Evolutionary conservation across 2,329 filamentous ascomycete species (phyloP), one percentile per base, ranked within the genome.

Genomic region (Fusarium pseudonygamai): DNA sequence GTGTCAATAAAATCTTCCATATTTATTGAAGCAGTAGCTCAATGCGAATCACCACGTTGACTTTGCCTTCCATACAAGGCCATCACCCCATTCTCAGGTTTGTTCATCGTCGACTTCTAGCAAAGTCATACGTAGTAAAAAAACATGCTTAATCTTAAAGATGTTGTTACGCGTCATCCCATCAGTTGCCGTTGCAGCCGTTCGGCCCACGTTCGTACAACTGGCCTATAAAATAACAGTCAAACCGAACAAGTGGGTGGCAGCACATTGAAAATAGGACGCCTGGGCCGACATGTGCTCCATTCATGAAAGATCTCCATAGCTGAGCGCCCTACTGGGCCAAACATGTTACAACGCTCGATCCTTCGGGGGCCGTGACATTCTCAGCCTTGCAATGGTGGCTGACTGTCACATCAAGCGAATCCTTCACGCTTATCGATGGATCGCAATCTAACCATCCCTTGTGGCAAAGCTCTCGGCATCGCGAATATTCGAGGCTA

Each of bases 381-480:
- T 32, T 20, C 20, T 37, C 55, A 49, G 40, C 30, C 40, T 36
- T 36, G 30, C 4, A 49, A 37, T 37, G 30, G 32, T 50, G 11
- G 28, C 14, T 32, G 40, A 28, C 26, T 32, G 39, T 60, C 30
- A 47, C 52, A 60, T 34, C 18, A 24, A 26, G 22, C 5, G 15
- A 60, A 45, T 40, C 42, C 34, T 47, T 26, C 53, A 46, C n/a
- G 52, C 42, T 26, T 46, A 60, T 63, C 37, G 39, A 32, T 60
- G 40, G 59, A 39, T 63, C 53, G 32, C 40, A 63, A 63, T 63
- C 34, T 47, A 37, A n/a, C 22, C 14, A 26, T 28, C 12, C 24
- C 18, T 39, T 36, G 16, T 26, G 40, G 52, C 22, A 39, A 26
- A 9, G 14, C 10, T 20, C n/a, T n/a, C 34, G 40, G 18, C 6